Base-by-base conservation (phyloP, 192 early-diverging fungal genomes). In the Linnemannia exigua region DNA sequence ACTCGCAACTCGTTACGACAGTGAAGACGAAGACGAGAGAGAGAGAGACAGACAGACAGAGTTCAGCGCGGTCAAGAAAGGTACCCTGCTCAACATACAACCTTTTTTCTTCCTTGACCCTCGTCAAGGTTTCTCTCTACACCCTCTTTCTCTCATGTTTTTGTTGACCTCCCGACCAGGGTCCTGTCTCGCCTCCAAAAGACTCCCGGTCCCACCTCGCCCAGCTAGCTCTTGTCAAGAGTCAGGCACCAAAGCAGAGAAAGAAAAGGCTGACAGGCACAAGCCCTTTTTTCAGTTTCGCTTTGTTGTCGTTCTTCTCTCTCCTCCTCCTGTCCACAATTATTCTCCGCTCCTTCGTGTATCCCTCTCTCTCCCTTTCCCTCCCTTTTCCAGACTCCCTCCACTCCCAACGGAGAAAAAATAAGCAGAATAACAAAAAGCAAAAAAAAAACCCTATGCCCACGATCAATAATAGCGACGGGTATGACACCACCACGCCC, bases 331-430 rank as follows among this genome's bases (percentile, higher is more conserved):
- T 19, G n/a, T n/a, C n/a, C n/a, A n/a, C 41, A 6, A 44, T 44
- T 44, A 44, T 44, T 44, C 41, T 44, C 41, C 41, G 41, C 41
- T n/a, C 22, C 41, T 44, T 44, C 41, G 9, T 9, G 3, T 9
- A 9, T 44, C 51, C 51, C 51, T 54, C 51, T n/a, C 22, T 20
- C 51, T 54, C 22, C 7, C 22, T 22, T 22, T n/a, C 22, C 51
- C 22, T n/a, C 22, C 19, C 22, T 58, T 11, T 2, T 58, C 54
- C 54, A 58, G 28, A 44, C 41, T 44, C 41, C 3, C 41, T 44
- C 41, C n/a, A n/a, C n/a, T n/a, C 52, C 52, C 58, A 63, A 63
- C 58, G 58, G 58, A 63, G 58, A 31, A 63, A 63, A 63, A 63
- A n/a, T n/a, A n/a, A n/a, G n/a, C n/a, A n/a, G n/a, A n/a, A n/a